A percentile compares a stretch with the other conserved stretches of the same genome.
These are phyloP conservation scores for Xylaria sp. DNA, from an alignment of 2,329 filamentous ascomycete species.

Conservation along the genomic window DNA sequence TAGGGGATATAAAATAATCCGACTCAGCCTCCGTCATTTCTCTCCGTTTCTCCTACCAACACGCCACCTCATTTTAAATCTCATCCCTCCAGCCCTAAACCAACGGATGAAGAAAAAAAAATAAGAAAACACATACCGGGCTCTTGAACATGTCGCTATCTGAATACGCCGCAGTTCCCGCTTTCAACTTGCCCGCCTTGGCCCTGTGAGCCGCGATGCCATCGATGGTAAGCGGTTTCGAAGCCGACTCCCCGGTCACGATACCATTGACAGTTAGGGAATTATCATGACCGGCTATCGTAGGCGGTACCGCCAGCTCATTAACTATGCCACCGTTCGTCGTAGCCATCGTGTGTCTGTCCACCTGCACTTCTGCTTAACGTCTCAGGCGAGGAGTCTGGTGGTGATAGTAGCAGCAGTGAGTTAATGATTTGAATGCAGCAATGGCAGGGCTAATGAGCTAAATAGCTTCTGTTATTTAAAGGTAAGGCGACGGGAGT, in stretches of 20 bases:
- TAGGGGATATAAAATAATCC: background rate
- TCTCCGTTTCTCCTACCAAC: background rate
- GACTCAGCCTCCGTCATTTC: background rate
- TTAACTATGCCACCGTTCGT: constrained; percentile 14
- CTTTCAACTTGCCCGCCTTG: constrained; percentile 74
- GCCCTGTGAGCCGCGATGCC: constrained; percentile 71
- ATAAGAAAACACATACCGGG: constrained; percentile 53
- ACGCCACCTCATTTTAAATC: background rate
- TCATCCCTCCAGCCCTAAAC: background rate
- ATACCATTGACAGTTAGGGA: constrained; percentile 30
- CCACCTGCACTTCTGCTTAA: background rate
- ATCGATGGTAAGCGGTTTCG: constrained; percentile 60
- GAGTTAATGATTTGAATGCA: too few relatives aligned
- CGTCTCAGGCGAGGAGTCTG: background rate
- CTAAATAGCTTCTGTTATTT: background rate
- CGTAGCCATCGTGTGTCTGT: constrained; percentile 10
- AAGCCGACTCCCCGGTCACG: constrained; percentile 29
- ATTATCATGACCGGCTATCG: constrained; percentile 12
- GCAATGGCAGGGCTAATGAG: background rate
- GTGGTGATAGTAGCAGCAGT: background rate
- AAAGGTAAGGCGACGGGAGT: background rate
- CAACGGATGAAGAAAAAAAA: background rate
- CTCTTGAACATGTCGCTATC: constrained; percentile 86
- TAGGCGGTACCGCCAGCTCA: constrained; percentile 16
- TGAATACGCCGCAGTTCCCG: constrained; percentile 76